Evolutionary conservation across 352 stramenopile genomes (phyloP).

Genomic region (Pythium insidiosum): DNA sequence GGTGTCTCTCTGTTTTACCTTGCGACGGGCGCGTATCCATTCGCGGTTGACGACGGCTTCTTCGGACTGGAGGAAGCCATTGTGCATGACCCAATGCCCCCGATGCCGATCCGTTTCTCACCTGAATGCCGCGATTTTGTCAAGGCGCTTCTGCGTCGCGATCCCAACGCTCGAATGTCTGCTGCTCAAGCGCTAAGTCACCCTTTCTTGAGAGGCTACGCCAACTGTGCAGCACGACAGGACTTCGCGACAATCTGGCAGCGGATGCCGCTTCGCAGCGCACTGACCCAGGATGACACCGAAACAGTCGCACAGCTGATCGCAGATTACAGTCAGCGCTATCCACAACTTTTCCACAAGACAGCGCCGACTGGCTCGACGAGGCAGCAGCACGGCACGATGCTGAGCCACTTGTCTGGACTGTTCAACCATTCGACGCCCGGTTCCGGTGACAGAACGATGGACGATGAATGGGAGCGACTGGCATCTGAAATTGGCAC

Average conservation of each 20-base stretch:
- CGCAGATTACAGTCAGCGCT: slow-evolving; percentile 21
- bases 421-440: too few species aligned
- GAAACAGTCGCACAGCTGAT: slow-evolving; percentile 21
- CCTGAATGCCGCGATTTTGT: slow-evolving; percentile 90
- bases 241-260: slow-evolving; percentile 34
- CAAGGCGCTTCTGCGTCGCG: slow-evolving; percentile 84
- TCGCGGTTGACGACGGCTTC: slow-evolving; percentile 66
- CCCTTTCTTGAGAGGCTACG: slow-evolving; percentile 73
- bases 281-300: slow-evolving; percentile 17
- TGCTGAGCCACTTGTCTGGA: too few species aligned
- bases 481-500: too few species aligned
- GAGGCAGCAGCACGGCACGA: too few species aligned
- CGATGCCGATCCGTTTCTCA: slow-evolving; percentile 78
- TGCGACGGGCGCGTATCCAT: slow-evolving; percentile 59
- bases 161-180: slow-evolving; percentile 74
- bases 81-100: slow-evolving; percentile 58
- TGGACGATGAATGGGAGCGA: not conserved
- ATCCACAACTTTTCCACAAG: not conserved
- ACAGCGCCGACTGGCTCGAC: too few species aligned
- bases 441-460: too few species aligned
- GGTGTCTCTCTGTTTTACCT: slow-evolving; percentile 66
- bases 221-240: slow-evolving; percentile 14
- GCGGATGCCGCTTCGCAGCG: slow-evolving; percentile 20
- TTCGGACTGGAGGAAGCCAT: slow-evolving; percentile 82
- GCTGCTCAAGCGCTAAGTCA: slow-evolving; percentile 85